phyloP scores from a whole-genome alignment of 305 asterid species.

The Solanum hybrid region DNA sequence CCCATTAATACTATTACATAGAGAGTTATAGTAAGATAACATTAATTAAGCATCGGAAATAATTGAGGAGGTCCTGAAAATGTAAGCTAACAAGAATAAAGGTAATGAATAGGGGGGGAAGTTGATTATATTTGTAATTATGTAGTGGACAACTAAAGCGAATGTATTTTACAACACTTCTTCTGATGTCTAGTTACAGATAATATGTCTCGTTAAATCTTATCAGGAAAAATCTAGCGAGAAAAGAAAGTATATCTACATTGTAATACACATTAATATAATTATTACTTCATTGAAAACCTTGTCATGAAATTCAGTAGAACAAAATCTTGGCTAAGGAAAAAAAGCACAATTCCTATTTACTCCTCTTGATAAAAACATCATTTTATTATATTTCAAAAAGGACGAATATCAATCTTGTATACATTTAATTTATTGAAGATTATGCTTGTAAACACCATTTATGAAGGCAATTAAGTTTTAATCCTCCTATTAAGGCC shows the following conservation, averaged over 20 bases:
- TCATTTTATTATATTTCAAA: not conserved
- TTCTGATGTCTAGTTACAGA: not conserved
- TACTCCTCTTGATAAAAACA: not conserved
- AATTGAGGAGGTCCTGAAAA: not conserved
- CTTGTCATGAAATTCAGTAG: not conserved
- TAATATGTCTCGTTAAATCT: not conserved
- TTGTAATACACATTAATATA: not conserved
- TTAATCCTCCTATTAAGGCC: conserved; percentile 28
- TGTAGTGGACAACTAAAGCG: not conserved
- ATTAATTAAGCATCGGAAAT: not conserved
- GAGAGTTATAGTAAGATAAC: not conserved
- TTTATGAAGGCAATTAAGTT: not conserved
- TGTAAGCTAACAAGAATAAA: not conserved
- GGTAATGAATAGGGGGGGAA: not conserved
- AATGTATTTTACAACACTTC: not conserved
- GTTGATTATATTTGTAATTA: not conserved
- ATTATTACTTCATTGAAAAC: no score
- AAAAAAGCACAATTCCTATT: no score
- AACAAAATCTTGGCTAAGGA: not conserved
- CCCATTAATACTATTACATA: not conserved
- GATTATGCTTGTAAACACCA: not conserved
- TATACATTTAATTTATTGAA: not conserved
- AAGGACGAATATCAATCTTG: not conserved
- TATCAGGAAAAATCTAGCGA: not conserved
- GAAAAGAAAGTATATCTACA: not conserved